These are phyloP conservation scores for Glomus cerebriforme DNA, from an alignment of 192 early-diverging fungal species.

Conservation along the genomic window DNA sequence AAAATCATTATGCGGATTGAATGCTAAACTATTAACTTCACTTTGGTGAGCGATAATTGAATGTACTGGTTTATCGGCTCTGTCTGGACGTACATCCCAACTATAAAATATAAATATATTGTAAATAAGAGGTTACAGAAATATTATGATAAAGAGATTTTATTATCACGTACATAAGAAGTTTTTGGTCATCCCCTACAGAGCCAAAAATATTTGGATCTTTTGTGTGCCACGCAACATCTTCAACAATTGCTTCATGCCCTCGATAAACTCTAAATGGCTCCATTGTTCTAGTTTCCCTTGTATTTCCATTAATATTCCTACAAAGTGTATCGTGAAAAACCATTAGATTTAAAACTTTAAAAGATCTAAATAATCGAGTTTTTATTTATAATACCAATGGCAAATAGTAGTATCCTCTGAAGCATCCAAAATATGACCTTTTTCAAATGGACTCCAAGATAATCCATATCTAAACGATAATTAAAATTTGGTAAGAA, in stretches of 20 bases:
- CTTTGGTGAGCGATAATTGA: conserved; percentile 82
- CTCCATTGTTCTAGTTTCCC: conserved; percentile 75
- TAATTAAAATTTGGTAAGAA: background rate
- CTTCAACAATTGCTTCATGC: conserved; percentile 93
- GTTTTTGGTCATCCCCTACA: conserved; percentile 92
- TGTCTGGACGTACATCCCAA: conserved; percentile 89
- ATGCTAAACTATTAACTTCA: conserved; percentile 95
- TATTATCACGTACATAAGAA: conserved; percentile 71
- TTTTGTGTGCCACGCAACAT: conserved; percentile 90
- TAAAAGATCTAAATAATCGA: background rate
- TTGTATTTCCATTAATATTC: conserved; percentile 82
- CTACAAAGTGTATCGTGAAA: conserved; percentile 30
- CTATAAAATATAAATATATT: conserved; percentile 40
- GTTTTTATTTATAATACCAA: conserved; percentile 51
- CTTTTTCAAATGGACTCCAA: conserved; percentile 83
- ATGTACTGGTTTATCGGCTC: conserved; percentile 62
- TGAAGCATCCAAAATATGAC: conserved; percentile 85
- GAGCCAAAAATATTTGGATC: conserved; percentile 91
- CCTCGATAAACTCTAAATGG: conserved; percentile 78
- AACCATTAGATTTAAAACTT: background rate
- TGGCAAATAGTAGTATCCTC: conserved; percentile 90
- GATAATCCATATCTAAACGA: conserved; percentile 79
- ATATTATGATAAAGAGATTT: background rate
- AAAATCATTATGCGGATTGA: conserved; percentile 88
- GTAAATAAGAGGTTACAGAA: background rate